Conservation (phyloP, 225 moss, liverwort and hornwort genomes). For the Antitrichia curtipendula region DNA sequence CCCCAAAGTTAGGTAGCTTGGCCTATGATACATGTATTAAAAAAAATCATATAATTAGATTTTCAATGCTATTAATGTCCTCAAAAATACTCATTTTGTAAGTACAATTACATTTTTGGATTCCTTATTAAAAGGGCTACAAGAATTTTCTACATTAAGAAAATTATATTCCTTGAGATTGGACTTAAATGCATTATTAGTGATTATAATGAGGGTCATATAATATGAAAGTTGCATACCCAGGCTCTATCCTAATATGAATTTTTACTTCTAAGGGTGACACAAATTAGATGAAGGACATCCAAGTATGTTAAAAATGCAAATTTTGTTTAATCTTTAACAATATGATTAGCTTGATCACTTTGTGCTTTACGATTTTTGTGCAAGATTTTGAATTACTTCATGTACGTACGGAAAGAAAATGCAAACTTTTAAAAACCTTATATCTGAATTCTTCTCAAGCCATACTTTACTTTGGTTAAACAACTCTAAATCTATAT, state of each 20-base stretch:
- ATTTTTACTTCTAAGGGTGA: background rate
- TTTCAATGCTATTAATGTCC: too few species aligned
- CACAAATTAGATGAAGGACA: background rate
- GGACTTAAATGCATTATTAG: too few species aligned
- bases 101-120: too few species aligned
- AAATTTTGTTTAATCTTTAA: background rate
- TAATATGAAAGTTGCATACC: too few species aligned
- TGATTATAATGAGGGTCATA: too few species aligned
- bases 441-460: background rate
- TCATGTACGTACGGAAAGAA: background rate
- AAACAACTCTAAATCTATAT: background rate
- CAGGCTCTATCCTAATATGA: background rate
- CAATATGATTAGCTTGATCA: background rate
- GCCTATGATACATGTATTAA: too few species aligned
- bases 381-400: background rate
- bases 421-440: background rate
- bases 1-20: too few species aligned
- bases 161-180: too few species aligned
- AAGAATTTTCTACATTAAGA: too few species aligned
- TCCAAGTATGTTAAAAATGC: background rate
- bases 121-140: too few species aligned
- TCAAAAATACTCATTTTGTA: too few species aligned
- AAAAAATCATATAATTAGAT: too few species aligned
- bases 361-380: accelerated
- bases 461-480: background rate